Evolutionary conservation across 768 basidiomycete genomes (phyloP), one percentile per base, ranked within the genome.

Genomic region (Rhizopogon vesiculosus): DNA sequence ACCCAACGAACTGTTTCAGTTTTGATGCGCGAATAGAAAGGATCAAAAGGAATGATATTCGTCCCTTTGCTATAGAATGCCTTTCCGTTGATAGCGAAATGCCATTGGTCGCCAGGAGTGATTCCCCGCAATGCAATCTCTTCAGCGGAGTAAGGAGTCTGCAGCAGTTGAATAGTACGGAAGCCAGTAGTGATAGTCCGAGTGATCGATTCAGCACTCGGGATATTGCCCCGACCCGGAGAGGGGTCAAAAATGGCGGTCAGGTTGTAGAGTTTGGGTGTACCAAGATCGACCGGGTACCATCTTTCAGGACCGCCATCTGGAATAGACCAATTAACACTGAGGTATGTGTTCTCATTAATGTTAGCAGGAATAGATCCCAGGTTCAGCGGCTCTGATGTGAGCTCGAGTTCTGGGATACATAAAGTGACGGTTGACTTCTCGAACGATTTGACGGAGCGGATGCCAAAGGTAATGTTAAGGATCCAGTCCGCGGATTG

Each of bases 21-120:
- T 9, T 76, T 75, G 12, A 72, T 77, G 41, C 83, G 70, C 31
- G 80, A 67, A 56, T 83, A 83, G 64, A 85, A 84, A 7, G 79
- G 78, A 65, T 85, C 83, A 59, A 82, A 83, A 1, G 83, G 83
- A 54, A 84, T 81, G 59, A 82, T 75, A 53, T 83, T 84, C 25
- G 80, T 81, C 8, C 83, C 82, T 8, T 76, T 70, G 49, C 74
- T 77, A 56, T 80, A 83, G 60, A 84, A 82, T 13, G 75, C 74
- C 62, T 76, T 76, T 9, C 83, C 82, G 51, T 84, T 83, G 55
- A 84, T 72, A 57, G 78, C 73, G 62, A 84, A 84, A 63, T 83
- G 80, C 77, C 80, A 83, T 59, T 83, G 75, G 58, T 85, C 81
- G 7, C 82, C 82, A 1, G 82, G 81, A 1, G 76, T 82, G 54